These are phyloP conservation scores for Vaccinium corymbosum DNA, from an alignment of 148 eudicot species.

Conservation along the genomic window DNA sequence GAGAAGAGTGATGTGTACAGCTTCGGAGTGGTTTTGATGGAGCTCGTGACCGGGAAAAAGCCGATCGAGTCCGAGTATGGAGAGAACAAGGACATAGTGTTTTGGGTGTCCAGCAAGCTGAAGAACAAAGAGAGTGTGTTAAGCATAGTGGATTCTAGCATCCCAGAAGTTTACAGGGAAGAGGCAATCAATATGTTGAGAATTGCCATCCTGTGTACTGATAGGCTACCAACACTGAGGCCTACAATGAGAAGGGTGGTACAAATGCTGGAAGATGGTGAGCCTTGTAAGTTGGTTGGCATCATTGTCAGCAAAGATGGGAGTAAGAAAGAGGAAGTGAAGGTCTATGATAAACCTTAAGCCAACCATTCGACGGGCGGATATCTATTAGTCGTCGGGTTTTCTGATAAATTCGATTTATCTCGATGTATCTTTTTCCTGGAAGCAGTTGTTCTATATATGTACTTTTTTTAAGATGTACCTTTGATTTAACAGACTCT, in stretches of 20 bases:
- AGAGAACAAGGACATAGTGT: constrained; percentile 69
- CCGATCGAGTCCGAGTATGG: constrained; percentile 83
- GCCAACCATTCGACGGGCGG: neutral
- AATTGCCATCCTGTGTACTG: constrained; percentile 70
- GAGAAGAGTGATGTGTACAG: constrained; percentile 94
- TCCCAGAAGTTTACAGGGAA: constrained; percentile 43
- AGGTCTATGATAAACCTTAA: neutral
- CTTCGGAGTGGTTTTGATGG: constrained; percentile 96
- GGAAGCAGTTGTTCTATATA: neutral
- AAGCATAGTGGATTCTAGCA: constrained; percentile 51
- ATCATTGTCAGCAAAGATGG: constrained; percentile 51
- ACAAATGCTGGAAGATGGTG: constrained; percentile 85
- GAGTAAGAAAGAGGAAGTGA: constrained; percentile 27
- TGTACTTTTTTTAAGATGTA: neutral
- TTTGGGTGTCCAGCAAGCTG: constrained; percentile 72
- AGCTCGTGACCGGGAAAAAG: constrained; percentile 81
- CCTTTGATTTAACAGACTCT: neutral
- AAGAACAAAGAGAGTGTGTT: constrained; percentile 59
- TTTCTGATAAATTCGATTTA: neutral
- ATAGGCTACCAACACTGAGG: constrained; percentile 55
- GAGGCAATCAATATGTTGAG: constrained; percentile 69
- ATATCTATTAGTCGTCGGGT: neutral
- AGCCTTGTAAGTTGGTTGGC: constrained; percentile 48
- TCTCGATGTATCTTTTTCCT: neutral
- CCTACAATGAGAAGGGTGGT: constrained; percentile 90